These are phyloP conservation scores for Aspergillus candidus DNA, from an alignment of 2,329 filamentous ascomycete genomes.

Conservation along the genomic window DNA sequence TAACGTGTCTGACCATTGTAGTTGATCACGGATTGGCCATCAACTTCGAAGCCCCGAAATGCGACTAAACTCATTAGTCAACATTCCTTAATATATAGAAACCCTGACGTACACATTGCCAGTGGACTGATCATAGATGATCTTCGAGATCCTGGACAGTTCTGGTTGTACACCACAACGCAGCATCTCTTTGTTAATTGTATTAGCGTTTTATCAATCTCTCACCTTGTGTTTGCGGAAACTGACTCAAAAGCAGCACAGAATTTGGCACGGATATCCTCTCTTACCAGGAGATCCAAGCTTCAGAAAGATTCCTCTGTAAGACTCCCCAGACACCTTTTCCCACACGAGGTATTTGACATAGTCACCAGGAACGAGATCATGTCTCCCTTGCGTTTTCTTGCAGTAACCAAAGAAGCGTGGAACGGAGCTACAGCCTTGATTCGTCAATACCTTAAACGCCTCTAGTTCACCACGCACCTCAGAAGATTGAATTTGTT, in stretches of 20 bases:
- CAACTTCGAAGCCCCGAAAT: constrained; percentile 12
- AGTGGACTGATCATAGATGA: constrained; percentile 15
- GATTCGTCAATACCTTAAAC: constrained; percentile 8
- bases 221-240: constrained; percentile 5
- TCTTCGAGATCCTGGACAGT: constrained; percentile 10
- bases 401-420: constrained; percentile 13
- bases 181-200: constrained; percentile 9
- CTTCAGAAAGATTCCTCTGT: constrained; percentile 11
- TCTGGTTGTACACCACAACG: constrained; percentile 10
- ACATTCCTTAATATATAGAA: constrained; percentile 5
- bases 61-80: constrained; percentile 8
- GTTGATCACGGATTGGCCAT: constrained; percentile 8
- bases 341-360: constrained; percentile 15
- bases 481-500: constrained; percentile 7
- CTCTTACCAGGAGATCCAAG: constrained; percentile 7
- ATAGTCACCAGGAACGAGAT: constrained; percentile 14
- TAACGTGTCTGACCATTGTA: too few relatives aligned
- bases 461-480: constrained; percentile 14
- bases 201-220: constrained; percentile 5
- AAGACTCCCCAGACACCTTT: constrained; percentile 1
- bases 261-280: constrained; percentile 14
- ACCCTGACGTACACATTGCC: constrained; percentile 11
- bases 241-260: constrained; percentile 14
- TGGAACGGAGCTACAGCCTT: constrained; percentile 12
- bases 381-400: constrained; percentile 10